A percentile compares a stretch with the other conserved stretches of the same genome.
Conservation (phyloP, 164 flowering plant species). For the Vitis cinerea region DNA sequence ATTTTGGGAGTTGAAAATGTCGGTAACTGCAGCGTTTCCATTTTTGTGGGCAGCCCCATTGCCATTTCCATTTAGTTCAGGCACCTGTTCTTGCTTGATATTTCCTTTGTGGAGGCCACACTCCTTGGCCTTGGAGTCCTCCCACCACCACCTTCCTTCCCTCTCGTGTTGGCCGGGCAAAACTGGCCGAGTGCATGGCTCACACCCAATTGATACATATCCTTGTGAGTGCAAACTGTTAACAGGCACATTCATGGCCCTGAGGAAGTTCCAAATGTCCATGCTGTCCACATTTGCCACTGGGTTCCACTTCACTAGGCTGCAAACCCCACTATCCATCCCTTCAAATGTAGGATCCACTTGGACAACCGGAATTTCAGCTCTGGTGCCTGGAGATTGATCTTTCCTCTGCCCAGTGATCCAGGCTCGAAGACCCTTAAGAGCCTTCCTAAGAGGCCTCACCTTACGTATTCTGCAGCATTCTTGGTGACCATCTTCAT, state of each 20-base stretch:
- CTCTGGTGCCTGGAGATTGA: conserved; percentile 60
- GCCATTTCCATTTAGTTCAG: background rate
- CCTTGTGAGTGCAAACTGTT: conserved; percentile 75
- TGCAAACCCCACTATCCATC: conserved; percentile 68
- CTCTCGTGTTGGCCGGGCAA: conserved; percentile 90
- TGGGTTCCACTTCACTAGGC: conserved; percentile 88
- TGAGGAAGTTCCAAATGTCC: conserved; percentile 74
- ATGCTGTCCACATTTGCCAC: conserved; percentile 66
- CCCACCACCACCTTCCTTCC: conserved; percentile 99
- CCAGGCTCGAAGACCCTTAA: conserved; percentile 81
- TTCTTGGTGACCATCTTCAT: conserved; percentile 92
- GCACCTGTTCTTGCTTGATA: conserved; percentile 32
- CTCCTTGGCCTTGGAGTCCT: conserved; percentile 86
- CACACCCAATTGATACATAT: conserved; percentile 81
- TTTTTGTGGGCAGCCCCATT: conserved; percentile 12
- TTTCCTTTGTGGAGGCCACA: conserved; percentile 94
- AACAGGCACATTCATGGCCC: conserved; percentile 74
- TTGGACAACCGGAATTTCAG: conserved; percentile 79
- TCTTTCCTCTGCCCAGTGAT: conserved; percentile 64
- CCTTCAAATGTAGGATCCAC: conserved; percentile 84
- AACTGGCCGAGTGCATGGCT: conserved; percentile 84
- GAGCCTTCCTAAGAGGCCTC: conserved; percentile 76
- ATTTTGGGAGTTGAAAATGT: conserved; percentile 46
- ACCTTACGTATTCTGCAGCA: conserved; percentile 90
- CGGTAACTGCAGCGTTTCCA: conserved; percentile 25